Base-by-base conservation (phyloP, 176 grass and related monocot genomes). In the Zea luxurians region DNA sequence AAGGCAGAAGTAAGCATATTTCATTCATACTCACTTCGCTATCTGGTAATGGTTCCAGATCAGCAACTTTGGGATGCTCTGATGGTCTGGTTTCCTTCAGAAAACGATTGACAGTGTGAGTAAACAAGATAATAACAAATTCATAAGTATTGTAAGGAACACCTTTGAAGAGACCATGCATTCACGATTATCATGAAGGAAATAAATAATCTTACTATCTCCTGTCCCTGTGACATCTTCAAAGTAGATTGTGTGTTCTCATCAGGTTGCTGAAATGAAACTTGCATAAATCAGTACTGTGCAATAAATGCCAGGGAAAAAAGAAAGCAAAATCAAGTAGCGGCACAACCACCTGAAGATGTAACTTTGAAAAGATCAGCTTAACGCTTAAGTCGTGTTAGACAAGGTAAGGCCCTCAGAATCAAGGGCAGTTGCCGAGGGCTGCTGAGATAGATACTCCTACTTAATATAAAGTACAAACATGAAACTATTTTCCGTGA, bases 231-330 rank as follows among this genome's bases (percentile, higher is more conserved):
- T 66, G 82, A 63, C 46, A 71, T 81, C 82, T 91, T 89, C 70
- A 78, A 64, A 78, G 81, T 79, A 71, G 91, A 72, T 47, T 48
- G 63, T 40, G 49, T 82, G 85, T 85, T 69, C 72, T 34, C 86
- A 84, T 90, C 84, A 80, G 91, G 91, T 91, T 93, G 85, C 89
- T 93, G 86, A 82, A 87, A 80, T 17, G 4, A 71, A 83, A 80
- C 21, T 66, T 78, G 13, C 47, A 42, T 41, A 66, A 48, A 54
- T 64, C 13, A 76, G 38, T 4, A 70, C 41, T 58, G 5, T 17
- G 20, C 13, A 73, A 66, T 5, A 57, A 71, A 88, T 61, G 47
- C 40, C 38, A 42, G 42, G 64, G 62, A 3, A 1, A 57, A 58
- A 55, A 13, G 27, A 45, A 4, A 8, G 5, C 20, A 46, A 64